Conservation (phyloP, 148 eudicot species). For the Cornus kousa region DNA sequence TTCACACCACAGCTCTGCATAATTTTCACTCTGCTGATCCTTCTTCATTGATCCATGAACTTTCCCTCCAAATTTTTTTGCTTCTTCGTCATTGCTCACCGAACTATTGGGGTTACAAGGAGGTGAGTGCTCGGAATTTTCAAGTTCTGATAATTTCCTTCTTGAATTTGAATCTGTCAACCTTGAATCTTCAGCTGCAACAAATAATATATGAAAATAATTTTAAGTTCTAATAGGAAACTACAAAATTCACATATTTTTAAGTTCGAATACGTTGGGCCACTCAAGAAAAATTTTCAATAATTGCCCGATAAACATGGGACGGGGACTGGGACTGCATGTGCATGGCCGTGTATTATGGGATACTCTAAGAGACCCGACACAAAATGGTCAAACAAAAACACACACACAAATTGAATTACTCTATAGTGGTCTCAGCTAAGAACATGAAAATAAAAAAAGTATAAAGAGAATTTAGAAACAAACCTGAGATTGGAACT, state of each 20-base stretch:
- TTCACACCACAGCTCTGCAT: slow-evolving; percentile 34
- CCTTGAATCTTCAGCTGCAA: slow-evolving; percentile 48
- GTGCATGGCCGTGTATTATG: too few relatives aligned
- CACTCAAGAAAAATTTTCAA: too few relatives aligned
- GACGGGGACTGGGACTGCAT: too few relatives aligned
- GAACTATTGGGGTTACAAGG: not conserved
- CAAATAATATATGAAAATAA: not conserved
- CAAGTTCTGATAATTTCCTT: slow-evolving; percentile 34
- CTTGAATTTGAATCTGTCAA: slow-evolving; percentile 29
- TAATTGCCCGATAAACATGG: too few relatives aligned
- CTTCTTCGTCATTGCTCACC: slow-evolving; percentile 7
- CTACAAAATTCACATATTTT: not conserved
- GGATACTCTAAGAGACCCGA: too few relatives aligned
- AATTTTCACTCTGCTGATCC: slow-evolving; percentile 21
- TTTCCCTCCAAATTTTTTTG: slow-evolving; percentile 19
- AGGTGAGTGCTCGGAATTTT: slow-evolving; percentile 18
- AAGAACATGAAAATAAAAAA: too few relatives aligned
- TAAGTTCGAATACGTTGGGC: too few relatives aligned
- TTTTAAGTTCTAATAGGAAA: not conserved
- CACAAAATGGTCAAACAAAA: too few relatives aligned
- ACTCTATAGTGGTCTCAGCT: too few relatives aligned
- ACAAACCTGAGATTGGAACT: slow-evolving; percentile 48
- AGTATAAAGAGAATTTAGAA: slow-evolving; percentile 1
- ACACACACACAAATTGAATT: not conserved
- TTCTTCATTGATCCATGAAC: slow-evolving; percentile 21